Evolutionary conservation across 2,329 filamentous ascomycete genomes (phyloP).

Genomic region (Sporothrix pallida): DNA sequence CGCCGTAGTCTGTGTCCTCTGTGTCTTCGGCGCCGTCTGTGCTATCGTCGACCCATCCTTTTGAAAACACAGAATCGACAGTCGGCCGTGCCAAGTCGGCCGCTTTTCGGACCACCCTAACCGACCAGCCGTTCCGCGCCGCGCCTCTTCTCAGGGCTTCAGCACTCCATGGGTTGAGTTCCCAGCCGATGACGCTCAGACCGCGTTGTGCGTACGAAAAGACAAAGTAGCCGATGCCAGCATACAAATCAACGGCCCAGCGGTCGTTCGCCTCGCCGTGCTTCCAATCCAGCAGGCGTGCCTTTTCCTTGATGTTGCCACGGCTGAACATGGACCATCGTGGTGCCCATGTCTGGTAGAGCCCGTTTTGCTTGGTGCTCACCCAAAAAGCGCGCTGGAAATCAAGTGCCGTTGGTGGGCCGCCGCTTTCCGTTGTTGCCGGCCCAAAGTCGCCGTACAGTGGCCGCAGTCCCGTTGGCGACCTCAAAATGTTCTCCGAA

Average conservation of each 20-base stretch:
- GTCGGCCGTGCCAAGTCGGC: conserved; percentile 49
- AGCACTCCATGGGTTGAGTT: conserved; percentile 86
- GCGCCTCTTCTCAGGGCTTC: conserved; percentile 83
- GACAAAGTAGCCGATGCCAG: conserved; percentile 91
- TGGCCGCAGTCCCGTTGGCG: conserved; percentile 71
- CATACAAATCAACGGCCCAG: conserved; percentile 81
- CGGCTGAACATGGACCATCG: conserved; percentile 92
- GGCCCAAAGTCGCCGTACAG: conserved; percentile 78
- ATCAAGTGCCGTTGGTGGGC: conserved; percentile 53
- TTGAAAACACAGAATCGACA: conserved; percentile 45
- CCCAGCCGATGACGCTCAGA: conserved; percentile 80
- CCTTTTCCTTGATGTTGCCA: conserved; percentile 89
- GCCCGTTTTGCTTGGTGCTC: conserved; percentile 75
- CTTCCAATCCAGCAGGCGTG: conserved; percentile 67
- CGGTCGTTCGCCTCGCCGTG: not conserved
- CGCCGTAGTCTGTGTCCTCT: conserved; percentile 5
- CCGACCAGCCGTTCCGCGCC: conserved; percentile 68
- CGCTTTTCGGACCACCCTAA: conserved; percentile 57
- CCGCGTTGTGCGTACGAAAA: conserved; percentile 80
- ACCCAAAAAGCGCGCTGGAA: conserved; percentile 79
- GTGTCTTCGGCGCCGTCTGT: not conserved
- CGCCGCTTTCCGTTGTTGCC: conserved; percentile 38
- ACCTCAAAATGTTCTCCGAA: conserved; percentile 72
- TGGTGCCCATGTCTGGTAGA: conserved; percentile 85
- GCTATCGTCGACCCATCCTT: not conserved